Base-by-base conservation (phyloP, 1,284 basidiomycete species). In the Pulchroboletus neoregius region DNA sequence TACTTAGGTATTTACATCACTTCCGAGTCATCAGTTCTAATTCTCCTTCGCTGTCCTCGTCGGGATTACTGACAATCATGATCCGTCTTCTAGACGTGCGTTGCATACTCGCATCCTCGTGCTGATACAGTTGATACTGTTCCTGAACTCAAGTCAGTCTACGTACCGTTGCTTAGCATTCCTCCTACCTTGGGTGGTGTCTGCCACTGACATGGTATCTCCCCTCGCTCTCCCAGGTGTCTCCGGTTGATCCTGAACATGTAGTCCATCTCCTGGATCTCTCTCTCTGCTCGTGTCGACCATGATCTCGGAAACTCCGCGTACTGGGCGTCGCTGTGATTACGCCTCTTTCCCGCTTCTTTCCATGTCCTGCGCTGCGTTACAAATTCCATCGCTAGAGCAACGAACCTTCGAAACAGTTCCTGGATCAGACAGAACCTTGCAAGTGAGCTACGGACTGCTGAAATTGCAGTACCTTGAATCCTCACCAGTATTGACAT, bases 401-500 rank as follows among this genome's bases (percentile, higher is more conserved):
- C 41, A 51, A 66, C 45, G 47, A 66, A 46, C 32, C 26, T 56
- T 41, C 35, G 60, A 41, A 62, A 43, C 39, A 65, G 39, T 33
- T 48, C 52, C 60, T 62, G 41, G n/a, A 50, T 49, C 30, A 38
- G 36, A 31, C 30, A 38, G 36, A 31, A 31, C 15, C 28, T 34
- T 13, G 20, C 35, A 28, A 45, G 46, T 62, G 45, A 62, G 61
- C 36, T 37, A 51, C 40, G 28, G 37, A 18, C 38, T 33, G 12
- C 43, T 41, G 40, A 34, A 30, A 40, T 45, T 37, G 12, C 43
- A 49, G 36, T 52, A 45, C 26, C 36, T 54, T 35, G 44, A 57
- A 39, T 39, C 40, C 60, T 63, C 43, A 62, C 60, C 60, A 65
- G 45, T 49, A 62, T 54, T 26, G 60, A 43, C 63, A 62, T 62